Percentiles rank a stretch among this genome's conserved stretches.
These are phyloP conservation scores for Macadamia integrifolia DNA, from an alignment of 164 flowering plant genomes.

Conservation along the genomic window DNA sequence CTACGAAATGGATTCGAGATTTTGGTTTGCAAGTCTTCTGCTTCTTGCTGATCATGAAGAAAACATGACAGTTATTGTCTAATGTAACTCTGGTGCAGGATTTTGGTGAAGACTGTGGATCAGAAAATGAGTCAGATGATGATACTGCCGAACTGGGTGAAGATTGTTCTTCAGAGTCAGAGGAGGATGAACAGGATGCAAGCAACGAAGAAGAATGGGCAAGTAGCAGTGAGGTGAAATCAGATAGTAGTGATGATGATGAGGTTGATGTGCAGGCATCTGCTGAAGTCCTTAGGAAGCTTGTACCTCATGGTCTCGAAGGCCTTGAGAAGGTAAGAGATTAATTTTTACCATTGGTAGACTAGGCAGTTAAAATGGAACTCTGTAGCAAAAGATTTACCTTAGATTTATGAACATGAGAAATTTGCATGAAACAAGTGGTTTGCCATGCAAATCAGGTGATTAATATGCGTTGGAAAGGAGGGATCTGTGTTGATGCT, in stretches of 20 bases:
- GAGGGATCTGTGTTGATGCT: too few species aligned
- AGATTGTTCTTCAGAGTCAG: slow-evolving; percentile 66
- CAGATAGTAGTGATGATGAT: slow-evolving; percentile 69
- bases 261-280: slow-evolving; percentile 51
- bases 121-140: slow-evolving; percentile 78
- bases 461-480: too few species aligned
- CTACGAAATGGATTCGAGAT: slow-evolving; percentile 8
- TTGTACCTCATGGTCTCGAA: slow-evolving; percentile 59
- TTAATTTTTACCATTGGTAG: not conserved
- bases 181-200: slow-evolving; percentile 78
- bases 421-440: too few species aligned
- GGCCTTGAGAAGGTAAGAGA: slow-evolving; percentile 66
- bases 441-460: too few species aligned
- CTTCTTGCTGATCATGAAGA: not conserved
- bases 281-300: slow-evolving; percentile 80
- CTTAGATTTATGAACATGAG: too few species aligned
- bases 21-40: not conserved
- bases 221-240: slow-evolving; percentile 60
- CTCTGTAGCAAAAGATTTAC: not conserved
- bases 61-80: not conserved
- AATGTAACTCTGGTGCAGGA: slow-evolving; percentile 43
- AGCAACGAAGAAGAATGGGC: slow-evolving; percentile 71
- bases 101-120: slow-evolving; percentile 60
- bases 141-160: slow-evolving; percentile 57
- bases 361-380: not conserved